Evolutionary conservation across 441 rosid genomes (phyloP), one percentile per base, ranked within the genome.

Genomic region (Monsonia emarginata): DNA sequence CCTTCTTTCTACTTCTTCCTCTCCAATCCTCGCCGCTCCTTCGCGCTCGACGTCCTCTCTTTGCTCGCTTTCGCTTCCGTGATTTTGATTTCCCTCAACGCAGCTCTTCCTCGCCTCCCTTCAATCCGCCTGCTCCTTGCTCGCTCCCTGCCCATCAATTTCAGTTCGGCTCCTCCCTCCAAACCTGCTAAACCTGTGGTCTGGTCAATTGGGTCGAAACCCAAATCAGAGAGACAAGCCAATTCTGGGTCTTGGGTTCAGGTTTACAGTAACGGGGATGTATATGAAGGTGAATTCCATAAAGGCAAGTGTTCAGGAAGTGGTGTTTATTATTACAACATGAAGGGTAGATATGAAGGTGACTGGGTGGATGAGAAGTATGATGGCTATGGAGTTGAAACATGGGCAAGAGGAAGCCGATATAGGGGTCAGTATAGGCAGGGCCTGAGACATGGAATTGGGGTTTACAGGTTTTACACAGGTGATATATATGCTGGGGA

Each of bases 351-450:
- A 66, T 85, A 79, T 28, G 90, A 85, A 66, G 90, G 90, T 4
- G 90, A 85, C 63, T 85, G 90, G 90, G 64, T 85, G 64, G 84
- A 83, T 76, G 87, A 81, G 38, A 83, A 85, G 73, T 83, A 85
- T 66, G 87, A 85, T 72, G 89, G 89, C 1, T 79, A 75, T 69
- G 90, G 90, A 11, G 85, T 85, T 2, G 90, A 85, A 75, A 83
- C 90, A 0, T 85, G 90, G 90, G 85, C 84, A 2, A 83, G 76
- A 75, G 90, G 90, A 44, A 85, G 90, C 72, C 77, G 85, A 62
- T 85, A 83, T 65, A 74, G 88, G 5, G 90, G 90, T 52, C 86
- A 83, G 58, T 85, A 82, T 66, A 79, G 84, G 79, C 81, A 74
- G 61, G 90, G 90, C 16, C 44, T 85, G 74, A 83, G 90, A 74